Percentiles rank a stretch among this genome's conserved stretches.
phyloP scores from a whole-genome alignment of 176 grass and related monocot species.

The Puya raimondii region DNA sequence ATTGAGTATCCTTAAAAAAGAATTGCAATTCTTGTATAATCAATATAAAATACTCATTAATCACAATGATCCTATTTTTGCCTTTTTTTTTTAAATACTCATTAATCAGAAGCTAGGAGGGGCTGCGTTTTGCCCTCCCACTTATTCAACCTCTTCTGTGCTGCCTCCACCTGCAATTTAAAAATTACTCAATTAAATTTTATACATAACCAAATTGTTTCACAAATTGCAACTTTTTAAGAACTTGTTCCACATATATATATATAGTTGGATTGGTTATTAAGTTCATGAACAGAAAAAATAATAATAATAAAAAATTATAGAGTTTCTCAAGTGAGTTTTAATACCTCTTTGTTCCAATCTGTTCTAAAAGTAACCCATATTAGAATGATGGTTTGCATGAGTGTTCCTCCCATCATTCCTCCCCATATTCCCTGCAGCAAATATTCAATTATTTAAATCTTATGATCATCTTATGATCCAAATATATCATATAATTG shows the following conservation, averaged over 20 bases:
- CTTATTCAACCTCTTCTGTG: conserved; percentile 36
- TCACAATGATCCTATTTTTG: no score
- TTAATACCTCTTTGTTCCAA: conserved; percentile 62
- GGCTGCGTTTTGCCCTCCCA: conserved; percentile 35
- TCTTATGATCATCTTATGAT: no score
- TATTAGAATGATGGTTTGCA: conserved; percentile 65
- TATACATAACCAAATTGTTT: background rate
- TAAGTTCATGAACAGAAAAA: no score
- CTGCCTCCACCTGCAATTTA: conserved; percentile 32
- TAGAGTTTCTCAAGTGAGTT: background rate
- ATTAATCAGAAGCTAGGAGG: no score
- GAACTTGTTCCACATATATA: background rate
- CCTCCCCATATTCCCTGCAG: conserved; percentile 71
- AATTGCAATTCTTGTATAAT: no score
- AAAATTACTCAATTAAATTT: background rate
- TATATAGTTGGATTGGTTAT: background rate
- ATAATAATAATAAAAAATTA: background rate
- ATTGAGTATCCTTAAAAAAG: no score
- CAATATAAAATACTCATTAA: no score
- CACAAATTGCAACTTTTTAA: no score
- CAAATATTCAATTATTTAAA: no score
- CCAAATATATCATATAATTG: background rate
- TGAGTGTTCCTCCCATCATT: conserved; percentile 66
- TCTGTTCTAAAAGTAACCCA: conserved; percentile 59
- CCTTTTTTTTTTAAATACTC: no score